Percentiles rank a stretch among this genome's conserved stretches.
These are phyloP conservation scores for Tuber umbilicatum DNA, from an alignment of 495 filamentous ascomycete species.

Conservation along the genomic window DNA sequence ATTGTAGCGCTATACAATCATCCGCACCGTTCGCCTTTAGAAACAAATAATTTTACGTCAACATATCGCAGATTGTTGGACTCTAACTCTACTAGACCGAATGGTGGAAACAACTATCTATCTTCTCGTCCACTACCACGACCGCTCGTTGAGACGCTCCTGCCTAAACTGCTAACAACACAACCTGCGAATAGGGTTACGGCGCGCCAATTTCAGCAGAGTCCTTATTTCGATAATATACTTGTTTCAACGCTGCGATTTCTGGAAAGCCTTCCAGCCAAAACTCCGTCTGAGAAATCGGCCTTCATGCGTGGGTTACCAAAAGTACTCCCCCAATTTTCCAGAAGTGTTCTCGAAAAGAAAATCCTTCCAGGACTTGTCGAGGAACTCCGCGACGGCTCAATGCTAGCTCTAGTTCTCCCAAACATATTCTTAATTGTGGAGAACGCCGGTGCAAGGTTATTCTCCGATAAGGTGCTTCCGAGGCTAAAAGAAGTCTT, in stretches of 20 bases:
- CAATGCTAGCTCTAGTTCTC: constrained; percentile 71
- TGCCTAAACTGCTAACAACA: constrained; percentile 78
- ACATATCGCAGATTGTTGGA: constrained; percentile 75
- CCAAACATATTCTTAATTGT: constrained; percentile 89
- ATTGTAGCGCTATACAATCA: constrained; percentile 88
- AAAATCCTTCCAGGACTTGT: constrained; percentile 82
- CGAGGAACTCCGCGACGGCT: constrained; percentile 87
- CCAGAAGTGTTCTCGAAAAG: constrained; percentile 84
- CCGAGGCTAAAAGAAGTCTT: constrained; percentile 81
- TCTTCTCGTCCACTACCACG: constrained; percentile 70
- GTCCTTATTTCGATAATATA: constrained; percentile 92
- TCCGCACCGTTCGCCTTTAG: constrained; percentile 77
- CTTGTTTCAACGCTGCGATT: constrained; percentile 93
- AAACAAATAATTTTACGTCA: constrained; percentile 67
- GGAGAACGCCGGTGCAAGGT: constrained; percentile 57
- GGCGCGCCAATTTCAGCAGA: constrained; percentile 87
- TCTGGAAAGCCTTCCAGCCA: constrained; percentile 79
- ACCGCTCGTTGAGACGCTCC: constrained; percentile 63
- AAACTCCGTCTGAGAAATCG: constrained; percentile 82
- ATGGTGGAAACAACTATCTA: constrained; percentile 72
- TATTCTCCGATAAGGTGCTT: constrained; percentile 75
- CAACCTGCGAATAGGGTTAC: constrained; percentile 78
- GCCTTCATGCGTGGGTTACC: constrained; percentile 85
- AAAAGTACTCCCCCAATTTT: constrained; percentile 81
- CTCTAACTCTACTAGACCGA: constrained; percentile 68